Percentiles rank a stretch among this genome's conserved stretches.
phyloP scores from a whole-genome alignment of 1,284 basidiomycete species.

The Ceraceosorus guamensis region DNA sequence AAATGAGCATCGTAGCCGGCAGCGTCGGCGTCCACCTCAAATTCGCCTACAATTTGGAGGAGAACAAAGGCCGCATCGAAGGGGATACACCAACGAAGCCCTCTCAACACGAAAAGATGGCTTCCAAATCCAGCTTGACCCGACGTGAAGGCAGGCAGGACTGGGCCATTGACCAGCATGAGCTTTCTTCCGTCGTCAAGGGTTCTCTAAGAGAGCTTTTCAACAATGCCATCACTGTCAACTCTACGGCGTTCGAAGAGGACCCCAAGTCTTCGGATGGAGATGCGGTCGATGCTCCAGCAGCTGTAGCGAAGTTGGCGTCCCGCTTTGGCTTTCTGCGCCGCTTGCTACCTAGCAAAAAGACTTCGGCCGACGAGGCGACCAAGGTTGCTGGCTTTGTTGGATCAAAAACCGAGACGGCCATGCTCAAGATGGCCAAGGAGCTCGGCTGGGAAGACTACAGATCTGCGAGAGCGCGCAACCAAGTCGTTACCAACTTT shows the following conservation, averaged over 20 bases:
- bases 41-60: constrained; percentile 72
- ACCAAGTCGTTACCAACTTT: constrained; percentile 74
- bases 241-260: constrained; percentile 86
- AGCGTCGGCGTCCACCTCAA: constrained; percentile 87
- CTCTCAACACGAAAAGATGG: constrained; percentile 16
- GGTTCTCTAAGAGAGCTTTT: constrained; percentile 63
- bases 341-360: not conserved
- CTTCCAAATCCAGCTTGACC: not conserved
- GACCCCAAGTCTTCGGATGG: constrained; percentile 52
- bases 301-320: not conserved
- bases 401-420: constrained; percentile 94
- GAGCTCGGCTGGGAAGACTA: constrained; percentile 75
- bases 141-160: constrained; percentile 52
- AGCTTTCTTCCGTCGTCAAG: constrained; percentile 54
- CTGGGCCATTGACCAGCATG: constrained; percentile 76
- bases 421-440: constrained; percentile 81
- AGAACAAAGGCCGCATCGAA: constrained; percentile 69
- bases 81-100: constrained; percentile 52
- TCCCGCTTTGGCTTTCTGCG: not conserved
- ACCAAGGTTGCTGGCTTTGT: constrained; percentile 59
- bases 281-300: constrained; percentile 51
- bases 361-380: constrained; percentile 9
- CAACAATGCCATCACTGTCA: constrained; percentile 80
- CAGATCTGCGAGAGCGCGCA: constrained; percentile 61
- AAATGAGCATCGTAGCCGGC: constrained; percentile 91